Percentiles rank a stretch among this genome's conserved stretches.
Conservation (phyloP, 108 stramenopile genomes). For the Pseudonitzschia multistriata region DNA sequence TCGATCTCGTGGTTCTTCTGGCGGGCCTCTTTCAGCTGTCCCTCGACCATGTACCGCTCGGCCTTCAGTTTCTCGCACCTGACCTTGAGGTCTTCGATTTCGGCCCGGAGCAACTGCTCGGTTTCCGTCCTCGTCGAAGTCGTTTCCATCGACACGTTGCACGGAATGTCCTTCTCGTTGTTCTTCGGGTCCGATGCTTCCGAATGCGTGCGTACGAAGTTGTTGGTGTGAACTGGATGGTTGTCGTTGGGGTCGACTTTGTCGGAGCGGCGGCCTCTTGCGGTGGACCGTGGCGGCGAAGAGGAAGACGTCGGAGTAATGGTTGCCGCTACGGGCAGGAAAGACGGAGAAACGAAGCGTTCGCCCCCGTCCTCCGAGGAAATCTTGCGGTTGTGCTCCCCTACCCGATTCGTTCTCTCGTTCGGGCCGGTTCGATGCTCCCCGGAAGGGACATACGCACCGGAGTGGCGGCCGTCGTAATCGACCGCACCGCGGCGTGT, state of each 20-base stretch:
- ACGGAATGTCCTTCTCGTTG: background rate
- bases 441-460: background rate
- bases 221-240: background rate
- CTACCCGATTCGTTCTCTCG: background rate
- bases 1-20: background rate
- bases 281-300: background rate
- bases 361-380: background rate
- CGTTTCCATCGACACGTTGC: background rate
- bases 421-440: background rate
- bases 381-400: too few relatives aligned
- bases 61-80: constrained; percentile 14
- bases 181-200: background rate
- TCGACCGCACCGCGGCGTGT: background rate
- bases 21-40: constrained; percentile 14
- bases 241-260: background rate
- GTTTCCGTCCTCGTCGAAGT: background rate
- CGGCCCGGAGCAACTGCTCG: constrained; percentile 10
- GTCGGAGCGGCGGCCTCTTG: too few relatives aligned
- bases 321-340: background rate
- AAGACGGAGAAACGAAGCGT: background rate
- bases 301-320: constrained; percentile 6
- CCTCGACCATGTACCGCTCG: constrained; percentile 9
- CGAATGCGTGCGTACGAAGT: background rate
- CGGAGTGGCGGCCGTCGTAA: background rate
- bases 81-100: background rate